Evolutionary conservation across 164 flowering plant genomes (phyloP), one percentile per base, ranked within the genome.

Genomic region (Chloranthus sessilifolius): DNA sequence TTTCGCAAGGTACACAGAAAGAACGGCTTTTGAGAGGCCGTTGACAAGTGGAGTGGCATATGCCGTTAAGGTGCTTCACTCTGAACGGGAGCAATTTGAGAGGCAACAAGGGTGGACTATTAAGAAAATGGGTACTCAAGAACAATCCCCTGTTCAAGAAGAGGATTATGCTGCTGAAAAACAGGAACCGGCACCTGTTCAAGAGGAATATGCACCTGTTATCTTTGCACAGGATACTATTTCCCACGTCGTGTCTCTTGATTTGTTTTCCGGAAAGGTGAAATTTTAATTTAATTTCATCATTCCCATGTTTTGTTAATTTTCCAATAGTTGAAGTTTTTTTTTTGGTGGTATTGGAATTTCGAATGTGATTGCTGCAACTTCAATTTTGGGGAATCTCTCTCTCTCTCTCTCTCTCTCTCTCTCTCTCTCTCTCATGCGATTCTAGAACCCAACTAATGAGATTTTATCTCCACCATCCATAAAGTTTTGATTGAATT

Each of bases 11-110:
- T 94, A 89, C 58, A 85, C 97, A 0, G 88, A 80, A 14, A 67
- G 85, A 71, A 94, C 99, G 37, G 85, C 95, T 44, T 94, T 94
- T 64, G 99, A 94, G 77, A 80, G 99, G 71, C 99, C 97, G 5
- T 80, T 94, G 26, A 86, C 95, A 7, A 85, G 95, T 64, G 95
- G 97, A 1, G 99, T 94, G 46, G 99, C 99, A 31, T 94, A 94
- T 81, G 99, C 99, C 29, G 88, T 79, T 29, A 78, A 76, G 68
- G 96, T 94, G 25, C 88, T 87, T 46, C 86, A 83, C 62, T 72
- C 89, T 4, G 96, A 84, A 45, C 75, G 97, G 59, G 95, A 83
- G 63, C 70, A 74, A 50, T 89, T 94, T 44, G 96, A 88, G 80
- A 77, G 61, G 58, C 79, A 80, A 60, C 95, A 88, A 30, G 96